phyloP scores from a whole-genome alignment of 106 monocot genomes.

The Acorus calamus region DNA sequence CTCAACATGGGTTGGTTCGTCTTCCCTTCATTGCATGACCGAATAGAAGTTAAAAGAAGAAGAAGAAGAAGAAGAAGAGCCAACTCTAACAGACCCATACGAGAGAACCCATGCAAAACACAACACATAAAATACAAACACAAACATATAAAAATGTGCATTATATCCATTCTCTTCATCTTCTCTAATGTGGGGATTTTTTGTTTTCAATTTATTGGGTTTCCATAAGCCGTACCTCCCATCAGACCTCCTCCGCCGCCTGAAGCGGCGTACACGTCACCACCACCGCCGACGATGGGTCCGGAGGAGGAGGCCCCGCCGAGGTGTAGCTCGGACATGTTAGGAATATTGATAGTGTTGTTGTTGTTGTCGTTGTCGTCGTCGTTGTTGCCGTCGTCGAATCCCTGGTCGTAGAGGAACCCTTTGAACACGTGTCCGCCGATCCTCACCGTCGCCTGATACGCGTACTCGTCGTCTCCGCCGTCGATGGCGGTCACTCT shows the following conservation, averaged over 20 bases:
- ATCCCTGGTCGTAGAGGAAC: conserved; percentile 47
- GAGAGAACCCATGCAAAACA: no score
- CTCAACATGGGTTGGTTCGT: no score
- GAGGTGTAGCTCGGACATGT: conserved; percentile 61
- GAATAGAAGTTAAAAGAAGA: no score
- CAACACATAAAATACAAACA: no score
- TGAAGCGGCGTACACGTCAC: conserved; percentile 23
- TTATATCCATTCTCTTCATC: no score
- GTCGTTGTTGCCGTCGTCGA: conserved; percentile 19
- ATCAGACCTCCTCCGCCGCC: conserved; percentile 20
- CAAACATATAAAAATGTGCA: no score
- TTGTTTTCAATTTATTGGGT: conserved; percentile 32
- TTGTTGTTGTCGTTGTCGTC: conserved; percentile 4
- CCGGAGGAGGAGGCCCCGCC: conserved; percentile 12
- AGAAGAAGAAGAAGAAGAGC: no score
- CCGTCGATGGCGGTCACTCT: conserved; percentile 48
- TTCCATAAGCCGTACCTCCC: conserved; percentile 42
- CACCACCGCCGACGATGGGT: conserved; percentile 13
- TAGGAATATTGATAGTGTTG: conserved; percentile 18
- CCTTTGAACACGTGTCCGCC: conserved; percentile 56
- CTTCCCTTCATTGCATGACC: no score
- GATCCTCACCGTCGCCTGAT: conserved; percentile 39
- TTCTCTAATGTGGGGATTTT: no score
- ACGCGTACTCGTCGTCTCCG: conserved; percentile 64
- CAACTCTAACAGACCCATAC: no score